Percentiles rank a stretch among this genome's conserved stretches.
These are phyloP conservation scores for Linnemannia hyalina DNA, from an alignment of 192 early-diverging fungal species.

Conservation along the genomic window DNA sequence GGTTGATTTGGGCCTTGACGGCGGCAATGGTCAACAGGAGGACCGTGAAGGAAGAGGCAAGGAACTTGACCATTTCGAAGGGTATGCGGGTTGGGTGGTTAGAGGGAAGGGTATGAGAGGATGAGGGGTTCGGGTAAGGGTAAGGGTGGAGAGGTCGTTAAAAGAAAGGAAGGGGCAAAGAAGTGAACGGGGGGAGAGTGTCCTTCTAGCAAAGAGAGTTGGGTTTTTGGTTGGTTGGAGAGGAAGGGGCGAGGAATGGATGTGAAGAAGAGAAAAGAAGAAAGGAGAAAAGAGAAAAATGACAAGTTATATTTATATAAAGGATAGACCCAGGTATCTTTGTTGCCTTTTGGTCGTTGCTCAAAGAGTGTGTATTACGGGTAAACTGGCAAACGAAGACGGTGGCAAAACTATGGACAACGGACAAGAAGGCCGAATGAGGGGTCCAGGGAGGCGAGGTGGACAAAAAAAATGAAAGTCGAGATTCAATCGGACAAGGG, in stretches of 20 bases:
- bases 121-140: background rate
- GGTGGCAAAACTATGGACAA: background rate
- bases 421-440: background rate
- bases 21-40: conserved; percentile 34
- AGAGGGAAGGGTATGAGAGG: background rate
- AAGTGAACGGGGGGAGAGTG: background rate
- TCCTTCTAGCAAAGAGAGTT: conserved; percentile 22
- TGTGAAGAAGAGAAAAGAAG: conserved; percentile 1
- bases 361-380: background rate
- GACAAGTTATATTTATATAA: conserved; percentile 22
- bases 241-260: background rate
- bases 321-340: background rate
- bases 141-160: conserved; percentile 27
- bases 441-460: background rate
- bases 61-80: conserved; percentile 44
- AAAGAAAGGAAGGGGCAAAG: conserved; percentile 53
- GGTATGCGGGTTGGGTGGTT: background rate
- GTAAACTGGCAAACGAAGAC: background rate
- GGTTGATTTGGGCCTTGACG: conserved; percentile 47
- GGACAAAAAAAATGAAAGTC: background rate
- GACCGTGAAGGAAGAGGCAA: conserved; percentile 31
- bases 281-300: background rate
- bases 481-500: background rate
- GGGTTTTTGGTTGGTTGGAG: background rate
- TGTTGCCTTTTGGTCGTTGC: background rate